phyloP scores from a whole-genome alignment of 108 stramenopile species.

The Stephanodiscus triporus region DNA sequence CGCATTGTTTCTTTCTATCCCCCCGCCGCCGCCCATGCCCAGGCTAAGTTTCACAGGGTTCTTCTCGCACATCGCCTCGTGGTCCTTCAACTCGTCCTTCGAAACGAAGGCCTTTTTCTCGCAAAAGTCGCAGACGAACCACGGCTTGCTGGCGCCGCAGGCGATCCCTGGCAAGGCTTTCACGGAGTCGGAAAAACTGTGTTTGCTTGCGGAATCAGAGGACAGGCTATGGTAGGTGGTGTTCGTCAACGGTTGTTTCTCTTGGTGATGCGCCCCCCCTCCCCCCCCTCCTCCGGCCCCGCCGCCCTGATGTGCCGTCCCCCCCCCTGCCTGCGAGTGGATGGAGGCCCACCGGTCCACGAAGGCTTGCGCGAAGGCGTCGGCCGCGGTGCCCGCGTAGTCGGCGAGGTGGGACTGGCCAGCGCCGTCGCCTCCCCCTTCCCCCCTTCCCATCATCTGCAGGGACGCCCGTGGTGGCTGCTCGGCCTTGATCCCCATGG shows the following conservation, averaged over 20 bases:
- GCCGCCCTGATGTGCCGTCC: background rate
- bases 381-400: conserved; percentile 31
- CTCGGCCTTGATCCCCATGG: background rate
- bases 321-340: background rate
- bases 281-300: background rate
- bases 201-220: conserved; percentile 2
- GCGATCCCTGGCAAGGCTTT: background rate
- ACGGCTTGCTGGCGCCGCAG: background rate
- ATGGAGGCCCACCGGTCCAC: conserved; percentile 44
- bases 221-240: background rate
- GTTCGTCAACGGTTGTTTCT: background rate
- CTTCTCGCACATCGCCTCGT: conserved; percentile 5
- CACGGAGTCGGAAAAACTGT: too few species aligned
- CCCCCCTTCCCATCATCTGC: background rate
- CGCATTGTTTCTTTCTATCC: background rate
- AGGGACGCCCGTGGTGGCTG: background rate
- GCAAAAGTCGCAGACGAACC: conserved; percentile 26
- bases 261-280: conserved; percentile 7
- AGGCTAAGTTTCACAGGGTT: background rate
- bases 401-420: conserved; percentile 18
- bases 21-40: background rate
- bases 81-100: conserved; percentile 11
- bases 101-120: conserved; percentile 19
- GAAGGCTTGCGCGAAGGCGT: conserved; percentile 48
- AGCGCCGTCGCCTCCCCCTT: background rate